Evolutionary conservation across 257 asterid genomes (phyloP).

Genomic region (Plantago ovata): DNA sequence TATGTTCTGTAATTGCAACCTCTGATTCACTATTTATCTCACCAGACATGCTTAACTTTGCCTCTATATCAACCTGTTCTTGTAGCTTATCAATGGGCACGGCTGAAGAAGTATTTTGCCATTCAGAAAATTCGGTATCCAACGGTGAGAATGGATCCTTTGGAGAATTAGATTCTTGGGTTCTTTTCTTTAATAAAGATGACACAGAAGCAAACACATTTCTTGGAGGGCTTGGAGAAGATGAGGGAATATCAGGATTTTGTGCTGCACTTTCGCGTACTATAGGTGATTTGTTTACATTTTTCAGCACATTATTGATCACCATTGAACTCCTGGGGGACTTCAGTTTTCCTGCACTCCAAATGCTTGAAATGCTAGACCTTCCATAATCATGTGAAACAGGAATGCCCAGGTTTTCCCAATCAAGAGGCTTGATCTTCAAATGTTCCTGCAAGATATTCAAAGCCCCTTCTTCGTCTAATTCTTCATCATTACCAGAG

Average conservation of each 20-base stretch:
- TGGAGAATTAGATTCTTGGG: conserved; percentile 43
- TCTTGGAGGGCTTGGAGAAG: conserved; percentile 70
- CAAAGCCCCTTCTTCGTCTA: conserved; percentile 57
- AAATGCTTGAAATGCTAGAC: conserved; percentile 36
- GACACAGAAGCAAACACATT: conserved; percentile 49
- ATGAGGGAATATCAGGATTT: conserved; percentile 25
- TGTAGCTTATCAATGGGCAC: conserved; percentile 26
- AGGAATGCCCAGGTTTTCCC: conserved; percentile 35
- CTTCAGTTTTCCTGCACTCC: conserved; percentile 34
- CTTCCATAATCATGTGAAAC: conserved; percentile 39
- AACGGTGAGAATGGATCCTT: conserved; percentile 62
- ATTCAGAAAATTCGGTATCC: conserved; percentile 33
- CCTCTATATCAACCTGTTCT: conserved; percentile 30
- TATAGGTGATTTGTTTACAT: conserved; percentile 26
- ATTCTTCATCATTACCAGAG: conserved; percentile 44
- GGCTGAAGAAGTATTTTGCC: conserved; percentile 23
- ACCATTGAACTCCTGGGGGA: conserved; percentile 36
- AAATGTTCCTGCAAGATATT: conserved; percentile 63
- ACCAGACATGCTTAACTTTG: conserved; percentile 28
- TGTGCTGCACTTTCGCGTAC: conserved; percentile 26
- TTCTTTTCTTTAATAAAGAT: conserved; percentile 42
- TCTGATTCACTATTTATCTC: conserved; percentile 35
- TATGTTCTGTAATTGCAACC: conserved; percentile 26
- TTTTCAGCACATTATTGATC: conserved; percentile 40
- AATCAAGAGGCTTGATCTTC: conserved; percentile 61